Conservation (phyloP, 2,329 filamentous ascomycete species). For the Trichoderma arundinaceum region DNA sequence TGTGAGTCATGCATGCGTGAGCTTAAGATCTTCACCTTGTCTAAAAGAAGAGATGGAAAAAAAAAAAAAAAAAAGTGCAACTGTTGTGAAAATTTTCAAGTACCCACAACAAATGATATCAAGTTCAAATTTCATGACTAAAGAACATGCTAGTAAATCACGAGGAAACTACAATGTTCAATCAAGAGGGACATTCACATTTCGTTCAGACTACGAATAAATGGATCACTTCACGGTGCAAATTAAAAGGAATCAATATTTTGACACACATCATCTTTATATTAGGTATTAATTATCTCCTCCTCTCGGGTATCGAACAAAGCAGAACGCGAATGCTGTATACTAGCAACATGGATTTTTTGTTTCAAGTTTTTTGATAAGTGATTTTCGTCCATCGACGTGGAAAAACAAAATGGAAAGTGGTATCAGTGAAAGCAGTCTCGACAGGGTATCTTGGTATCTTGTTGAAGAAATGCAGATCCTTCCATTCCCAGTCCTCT, state of each 20-base stretch:
- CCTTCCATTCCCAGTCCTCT: conserved; percentile 54
- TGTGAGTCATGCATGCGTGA: no score
- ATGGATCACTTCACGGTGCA: background rate
- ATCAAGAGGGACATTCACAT: no score
- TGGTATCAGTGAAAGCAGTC: conserved; percentile 55
- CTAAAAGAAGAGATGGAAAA: no score
- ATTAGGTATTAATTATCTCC: conserved; percentile 54
- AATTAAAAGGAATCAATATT: conserved; percentile 30
- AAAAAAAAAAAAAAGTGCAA: no score
- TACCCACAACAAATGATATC: no score
- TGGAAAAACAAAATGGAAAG: conserved; percentile 44
- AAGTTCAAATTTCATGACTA: no score
- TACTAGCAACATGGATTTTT: conserved; percentile 38
- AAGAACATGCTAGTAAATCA: no score
- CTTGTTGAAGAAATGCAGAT: conserved; percentile 60
- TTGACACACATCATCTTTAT: conserved; percentile 47
- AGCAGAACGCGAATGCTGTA: conserved; percentile 41
- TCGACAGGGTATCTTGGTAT: conserved; percentile 62
- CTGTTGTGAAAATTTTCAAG: no score
- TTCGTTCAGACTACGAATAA: background rate
- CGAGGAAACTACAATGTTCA: no score
- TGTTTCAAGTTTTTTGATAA: conserved; percentile 35
- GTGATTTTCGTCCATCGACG: conserved; percentile 33
- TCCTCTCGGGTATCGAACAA: conserved; percentile 50
- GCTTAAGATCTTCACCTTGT: no score